Base-by-base conservation (phyloP, 1,284 basidiomycete species). In the Inonotus hispidus region DNA sequence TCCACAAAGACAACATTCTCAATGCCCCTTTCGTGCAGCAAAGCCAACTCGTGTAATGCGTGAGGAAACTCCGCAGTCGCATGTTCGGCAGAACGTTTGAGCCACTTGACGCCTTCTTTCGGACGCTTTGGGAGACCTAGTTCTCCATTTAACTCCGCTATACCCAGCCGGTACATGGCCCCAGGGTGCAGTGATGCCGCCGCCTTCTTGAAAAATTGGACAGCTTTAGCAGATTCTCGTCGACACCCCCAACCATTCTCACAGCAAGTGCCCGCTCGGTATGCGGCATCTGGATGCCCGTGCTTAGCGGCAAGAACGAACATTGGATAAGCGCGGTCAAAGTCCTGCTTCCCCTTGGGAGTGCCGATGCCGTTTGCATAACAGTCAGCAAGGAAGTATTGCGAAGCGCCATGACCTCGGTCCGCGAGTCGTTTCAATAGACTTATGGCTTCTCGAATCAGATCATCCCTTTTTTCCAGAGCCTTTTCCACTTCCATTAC, bases 211-310 rank as follows among this genome's bases (percentile, higher is more conserved):
- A 92, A 98, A 76, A 95, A 98, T 66, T 92, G 88, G 49, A 98
- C 76, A 0, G 96, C 95, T 72, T 98, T 98, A 58, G 88, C 87
- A 23, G 84, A 87, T 74, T 99, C 97, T 27, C 93, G 84, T 53
- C 95, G 80, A 71, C 95, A 97, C 3, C 96, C 96, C 96, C 97
- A 99, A 23, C 95, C 97, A 71, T 98, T 96, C 80, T 99, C 97
- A 73, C 93, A 97, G 73, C 97, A 99, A 1, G 95, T 97, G 23
- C 95, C 97, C 0, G 95, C 92, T 53, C 96, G 91, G 75, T 96
- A 99, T 23, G 93, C 87, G 7, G 95, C 95, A 69, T 98, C 95
- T 0, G 94, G 90, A 72, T 99, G 96, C n/a, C 94, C 93, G 71
- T 99, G 97, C 75, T 99, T 99, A 49, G 95, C 94, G 6, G 96